Base-by-base conservation (phyloP, 163 green algal genomes). In the Scenedesmus sp. region DNA sequence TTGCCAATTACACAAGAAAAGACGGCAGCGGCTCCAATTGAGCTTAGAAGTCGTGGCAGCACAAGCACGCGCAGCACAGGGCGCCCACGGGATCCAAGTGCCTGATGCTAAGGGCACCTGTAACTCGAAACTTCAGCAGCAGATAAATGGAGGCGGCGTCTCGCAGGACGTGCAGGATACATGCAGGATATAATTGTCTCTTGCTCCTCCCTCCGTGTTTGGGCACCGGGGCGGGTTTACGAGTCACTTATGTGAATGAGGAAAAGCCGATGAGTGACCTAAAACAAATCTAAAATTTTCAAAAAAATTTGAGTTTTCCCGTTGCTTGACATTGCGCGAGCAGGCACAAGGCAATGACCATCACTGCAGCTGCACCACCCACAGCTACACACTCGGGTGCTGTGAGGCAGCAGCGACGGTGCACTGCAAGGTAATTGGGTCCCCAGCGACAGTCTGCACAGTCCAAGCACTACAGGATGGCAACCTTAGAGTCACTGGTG, bases 151-250 rank as follows among this genome's bases (percentile, higher is more conserved):
- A n/a, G n/a, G n/a, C n/a, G n/a, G n/a, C n/a, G n/a, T n/a, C n/a
- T n/a, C n/a, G n/a, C n/a, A n/a, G n/a, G n/a, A n/a, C n/a, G n/a
- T 22, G 59, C 18, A 72, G 10, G 33, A 10, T 18, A 76, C 0
- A 40, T 40, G 26, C 30, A 18, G 30, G 6, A 40, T 18, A 30
- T 9, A 76, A 7, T 6, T 76, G 65, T 76, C 22, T 40, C 65
- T 40, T 3, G 40, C 18, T 76, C 30, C 65, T 76, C 65, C 65
- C 40, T 30, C 59, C 30, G 65, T 76, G 9, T 76, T 26, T 76
- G 65, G 65, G 30, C 65, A 76, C 65, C 65, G 65, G 65, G 30
- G 65, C 65, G 65, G 65, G 65, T 76, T 76, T 76, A 76, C 65
- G 40, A 40, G 65, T 30, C 65, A 10, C 65, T 76, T 40, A 76